Base-by-base conservation (phyloP, 2,329 filamentous ascomycete genomes). In the Cladorrhinum sp. region DNA sequence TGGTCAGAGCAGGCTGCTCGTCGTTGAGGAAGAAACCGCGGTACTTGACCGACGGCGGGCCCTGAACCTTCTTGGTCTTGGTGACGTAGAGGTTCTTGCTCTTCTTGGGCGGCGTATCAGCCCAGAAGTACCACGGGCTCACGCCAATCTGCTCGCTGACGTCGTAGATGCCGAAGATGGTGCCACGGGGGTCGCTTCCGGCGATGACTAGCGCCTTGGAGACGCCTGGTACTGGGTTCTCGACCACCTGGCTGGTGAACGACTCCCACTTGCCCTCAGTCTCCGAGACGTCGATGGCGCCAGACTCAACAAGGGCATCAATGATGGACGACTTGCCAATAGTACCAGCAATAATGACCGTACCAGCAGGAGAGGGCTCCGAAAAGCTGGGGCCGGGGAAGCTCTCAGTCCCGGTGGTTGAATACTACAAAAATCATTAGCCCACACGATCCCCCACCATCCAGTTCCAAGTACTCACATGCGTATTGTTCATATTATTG, bases 81-180 rank as follows among this genome's bases (percentile, higher is more conserved):
- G 85, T 71, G 4, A 82, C 82, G 64, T 82, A 88, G 58, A 90
- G 82, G 6, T 78, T 75, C 21, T 76, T 71, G 64, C 81, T 79
- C 62, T 78, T 74, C 57, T 80, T 78, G 1, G 80, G 69, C 1
- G 84, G 79, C 1, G 86, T 82, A 69, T 89, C 87, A 5, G 86
- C 85, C 79, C 84, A 89, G 76, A 81, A 89, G 73, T 89, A 83
- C 85, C 86, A 89, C 48, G 86, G 87, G 30, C 84, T 88, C 12
- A 91, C 86, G 24, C 88, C 88, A 60, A 91, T 90, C 70, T 91
- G 87, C 73, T 90, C 87, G 21, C 85, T 88, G 53, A 91, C 73
- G 65, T 88, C 86, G 73, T 91, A 91, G 20, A 89, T 76, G 10
- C 88, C 88, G 67, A 82, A 91, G 58, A 91, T 89, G 1, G 86